Percentiles rank a stretch among this genome's conserved stretches.
These are phyloP conservation scores for Erysiphe pulchra DNA, from an alignment of 2,329 filamentous ascomycete species.

Conservation along the genomic window DNA sequence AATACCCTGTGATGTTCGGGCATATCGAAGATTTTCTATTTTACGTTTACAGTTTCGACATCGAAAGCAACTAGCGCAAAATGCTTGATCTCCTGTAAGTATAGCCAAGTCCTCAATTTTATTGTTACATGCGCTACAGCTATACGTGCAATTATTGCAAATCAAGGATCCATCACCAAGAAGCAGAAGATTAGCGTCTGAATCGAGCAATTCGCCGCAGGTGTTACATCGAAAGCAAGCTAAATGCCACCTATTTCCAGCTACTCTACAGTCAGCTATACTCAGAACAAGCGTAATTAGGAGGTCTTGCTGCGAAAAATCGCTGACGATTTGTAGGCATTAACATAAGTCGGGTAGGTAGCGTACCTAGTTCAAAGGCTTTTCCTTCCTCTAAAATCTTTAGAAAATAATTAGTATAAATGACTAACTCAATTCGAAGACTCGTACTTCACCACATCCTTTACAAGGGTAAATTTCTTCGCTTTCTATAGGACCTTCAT, in stretches of 20 bases:
- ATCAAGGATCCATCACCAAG: constrained; percentile 95
- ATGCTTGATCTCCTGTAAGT: constrained; percentile 89
- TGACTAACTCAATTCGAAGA: constrained; percentile 4
- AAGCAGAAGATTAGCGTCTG: constrained; percentile 86
- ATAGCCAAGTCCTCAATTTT: constrained; percentile 98
- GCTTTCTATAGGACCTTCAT: constrained; percentile 31
- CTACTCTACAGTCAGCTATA: constrained; percentile 21
- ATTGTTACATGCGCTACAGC: constrained; percentile 84
- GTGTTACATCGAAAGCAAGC: constrained; percentile 97
- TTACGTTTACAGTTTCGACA: constrained; percentile 97
- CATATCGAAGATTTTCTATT: constrained; percentile 95
- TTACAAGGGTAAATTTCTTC: constrained; percentile 80
- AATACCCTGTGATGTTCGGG: constrained; percentile 89
- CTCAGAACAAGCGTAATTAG: not conserved
- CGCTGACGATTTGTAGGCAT: not conserved
- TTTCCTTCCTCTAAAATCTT: constrained; percentile 97
- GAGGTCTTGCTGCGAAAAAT: not conserved
- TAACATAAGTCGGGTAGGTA: constrained; percentile 1
- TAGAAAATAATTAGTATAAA: constrained; percentile 7
- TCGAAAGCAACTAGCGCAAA: constrained; percentile 89
- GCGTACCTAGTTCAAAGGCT: constrained; percentile 81
- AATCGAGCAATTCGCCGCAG: constrained; percentile 86
- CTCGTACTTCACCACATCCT: constrained; percentile 64
- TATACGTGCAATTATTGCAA: constrained; percentile 98
- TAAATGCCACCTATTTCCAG: constrained; percentile 93